Base-by-base conservation (phyloP, 192 early-diverging fungal species). In the Gaertneriomyces sp. region DNA sequence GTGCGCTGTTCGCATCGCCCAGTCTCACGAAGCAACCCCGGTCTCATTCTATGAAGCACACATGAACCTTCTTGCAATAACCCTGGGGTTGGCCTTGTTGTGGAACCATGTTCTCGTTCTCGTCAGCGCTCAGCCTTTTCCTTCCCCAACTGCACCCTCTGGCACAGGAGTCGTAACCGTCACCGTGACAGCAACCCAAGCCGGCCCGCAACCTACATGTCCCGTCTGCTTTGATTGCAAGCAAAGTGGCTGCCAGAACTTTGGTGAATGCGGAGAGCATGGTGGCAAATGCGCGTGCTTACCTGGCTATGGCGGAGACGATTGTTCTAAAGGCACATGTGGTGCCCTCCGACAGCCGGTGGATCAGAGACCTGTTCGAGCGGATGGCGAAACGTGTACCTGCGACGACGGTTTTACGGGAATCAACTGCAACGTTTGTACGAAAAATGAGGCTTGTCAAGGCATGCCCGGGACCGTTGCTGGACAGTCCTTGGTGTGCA, bases 401-500 rank as follows among this genome's bases (percentile, higher is more conserved):
- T 87, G 85, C 65, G 81, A 81, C 42, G 64, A 54, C 19, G 85
- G 85, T n/a, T 87, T 83, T 58, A 66, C 70, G 16, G 85, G 82
- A 50, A 61, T 78, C 45, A 83, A 81, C 45, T 87, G 85, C 62
- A 79, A 78, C 57, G 68, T 75, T 47, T 80, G 85, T 66, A 43
- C 74, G 20, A 64, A 61, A 11, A 72, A 81, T 60, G 65, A 68
- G 20, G 76, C 68, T 8, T 84, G 85, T 56, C 64, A 64, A 53
- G 69, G 5, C 60, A 62, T n/a, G 42, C 71, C 44, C 47, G 73
- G 16, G 57, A 63, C 57, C 45, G 68, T 45, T n/a, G 50, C 70
- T 55, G 76, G 77, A 39, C 50, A 76, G 53, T 33, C 65, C 59
- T 42, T 54, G 46, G 74, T 84, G 4, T 84, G 85, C 64, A 84